Base-by-base conservation (phyloP, 2,329 filamentous ascomycete species). In the Neofusicoccum parvum region DNA sequence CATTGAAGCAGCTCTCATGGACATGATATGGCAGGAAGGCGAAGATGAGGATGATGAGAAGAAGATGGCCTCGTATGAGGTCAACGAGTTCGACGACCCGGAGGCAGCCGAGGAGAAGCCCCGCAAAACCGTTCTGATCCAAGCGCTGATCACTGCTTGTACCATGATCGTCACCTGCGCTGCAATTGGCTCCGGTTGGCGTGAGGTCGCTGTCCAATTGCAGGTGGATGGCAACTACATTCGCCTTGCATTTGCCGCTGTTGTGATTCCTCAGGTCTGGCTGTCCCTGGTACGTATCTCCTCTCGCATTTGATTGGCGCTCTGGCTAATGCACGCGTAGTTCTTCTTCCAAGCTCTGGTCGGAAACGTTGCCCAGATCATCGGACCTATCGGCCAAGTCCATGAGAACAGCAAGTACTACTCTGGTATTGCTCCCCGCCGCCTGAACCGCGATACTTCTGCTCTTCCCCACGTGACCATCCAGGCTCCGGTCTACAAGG, bases 111-210 rank as follows among this genome's bases (percentile, higher is more conserved):
- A 78, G 46, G 76, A 82, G 32, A 71, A 77, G 65, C 76, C 78
- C 51, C 82, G 88, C 41, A 78, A 78, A n/a, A 79, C 84, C 4
- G 77, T 86, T 36, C 75, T 90, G 36, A 82, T 83, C 69, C 87
- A 87, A 71, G 76, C 87, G 1, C 72, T 84, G 60, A 80, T 86
- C 50, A 85, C 85, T 9, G 81, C 77, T 0, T 51, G 83, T 10
- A 88, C 87, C 14, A 0, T 90, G 37, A 72, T 79, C 3, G 74
- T 90, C 7, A 78, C 85, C 17, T 73, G 86, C 34, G 69, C 76
- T 5, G 85, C 85, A 49, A 76, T 90, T 17, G 88, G 85, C 5
- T 72, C 83, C 27, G 88, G 88, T 64, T 87, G 82, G 78, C 79
- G 83, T 64, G 71, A 80, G 37, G 72, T 90, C 41, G 85, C 84